Conservation (phyloP, 345 rosid genomes). For the Erodium maritimum region DNA sequence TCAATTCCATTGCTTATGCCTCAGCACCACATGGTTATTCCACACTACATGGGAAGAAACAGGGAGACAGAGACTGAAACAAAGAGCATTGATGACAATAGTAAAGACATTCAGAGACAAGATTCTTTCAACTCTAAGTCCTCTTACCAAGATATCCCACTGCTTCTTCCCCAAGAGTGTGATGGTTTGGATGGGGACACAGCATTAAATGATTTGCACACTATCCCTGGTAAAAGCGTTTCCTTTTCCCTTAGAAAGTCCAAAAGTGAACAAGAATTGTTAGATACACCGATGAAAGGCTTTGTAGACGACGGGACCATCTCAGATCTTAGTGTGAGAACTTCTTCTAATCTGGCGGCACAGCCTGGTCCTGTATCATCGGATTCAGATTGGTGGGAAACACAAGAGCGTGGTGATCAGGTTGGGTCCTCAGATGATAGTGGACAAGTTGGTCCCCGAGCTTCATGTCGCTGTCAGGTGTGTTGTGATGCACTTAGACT, state of each 20-base stretch:
- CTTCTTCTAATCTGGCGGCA: conserved; percentile 15
- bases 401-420: conserved; percentile 67
- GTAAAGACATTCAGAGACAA: conserved; percentile 38
- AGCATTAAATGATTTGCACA: conserved; percentile 31
- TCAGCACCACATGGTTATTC: conserved; percentile 98
- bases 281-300: conserved; percentile 73
- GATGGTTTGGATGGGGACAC: conserved; percentile 36
- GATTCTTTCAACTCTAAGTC: conserved; percentile 73
- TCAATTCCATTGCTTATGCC: conserved; percentile 95
- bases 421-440: conserved; percentile 40
- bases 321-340: conserved; percentile 22
- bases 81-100: conserved; percentile 32
- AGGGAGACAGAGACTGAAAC: conserved; percentile 23
- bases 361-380: conserved; percentile 26
- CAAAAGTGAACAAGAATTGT: conserved; percentile 35
- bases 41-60: conserved; percentile 77
- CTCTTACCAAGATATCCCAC: conserved; percentile 80
- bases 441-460: conserved; percentile 85
- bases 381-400: conserved; percentile 88
- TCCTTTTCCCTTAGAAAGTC: conserved; percentile 48
- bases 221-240: conserved; percentile 4
- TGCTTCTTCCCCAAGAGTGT: conserved; percentile 81
- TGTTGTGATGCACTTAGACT: conserved; percentile 12
- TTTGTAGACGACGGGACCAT: conserved; percentile 66
- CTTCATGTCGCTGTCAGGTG: conserved; percentile 95